phyloP scores from a whole-genome alignment of 78 protist species.

The Parvularia atlantis region DNA sequence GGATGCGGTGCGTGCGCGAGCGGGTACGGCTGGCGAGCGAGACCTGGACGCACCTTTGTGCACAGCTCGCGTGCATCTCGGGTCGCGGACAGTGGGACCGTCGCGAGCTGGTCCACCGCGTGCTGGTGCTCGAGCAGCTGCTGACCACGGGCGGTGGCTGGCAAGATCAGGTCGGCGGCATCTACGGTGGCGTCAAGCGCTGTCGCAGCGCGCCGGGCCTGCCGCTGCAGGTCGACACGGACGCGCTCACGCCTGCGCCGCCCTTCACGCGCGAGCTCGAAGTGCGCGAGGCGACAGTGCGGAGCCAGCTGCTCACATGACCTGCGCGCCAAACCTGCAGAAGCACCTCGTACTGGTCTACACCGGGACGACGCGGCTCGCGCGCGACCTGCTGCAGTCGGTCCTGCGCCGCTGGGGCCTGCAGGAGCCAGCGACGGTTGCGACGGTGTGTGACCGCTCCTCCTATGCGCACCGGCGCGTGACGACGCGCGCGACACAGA shows the following conservation, averaged over 20 bases:
- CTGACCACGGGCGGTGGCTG: constrained; percentile 70
- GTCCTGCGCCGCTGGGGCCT: constrained; percentile 49
- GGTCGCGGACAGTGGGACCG: neutral
- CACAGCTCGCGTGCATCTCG: neutral
- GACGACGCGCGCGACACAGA: too few species aligned
- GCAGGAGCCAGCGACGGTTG: constrained; percentile 13
- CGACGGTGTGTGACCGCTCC: too few species aligned
- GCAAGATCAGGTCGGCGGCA: constrained; percentile 68
- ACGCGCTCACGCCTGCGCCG: neutral
- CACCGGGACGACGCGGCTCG: constrained; percentile 56
- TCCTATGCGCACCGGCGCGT: too few species aligned
- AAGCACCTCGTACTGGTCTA: constrained; percentile 35
- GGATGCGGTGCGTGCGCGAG: constrained; percentile 9
- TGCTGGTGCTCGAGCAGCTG: constrained; percentile 53
- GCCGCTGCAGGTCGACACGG: neutral
- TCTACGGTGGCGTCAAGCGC: constrained; percentile 37
- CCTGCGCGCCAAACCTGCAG: neutral
- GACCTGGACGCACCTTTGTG: neutral
- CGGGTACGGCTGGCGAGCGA: neutral
- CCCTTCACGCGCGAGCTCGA: too few species aligned
- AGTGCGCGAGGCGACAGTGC: too few species aligned
- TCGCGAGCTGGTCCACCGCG: constrained; percentile 35
- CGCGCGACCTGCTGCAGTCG: constrained; percentile 44
- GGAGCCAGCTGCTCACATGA: too few species aligned
- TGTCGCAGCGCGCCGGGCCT: neutral